These are phyloP conservation scores for Papilionanthe hybrid DNA, from an alignment of 116 monocot genomes.

Conservation along the genomic window DNA sequence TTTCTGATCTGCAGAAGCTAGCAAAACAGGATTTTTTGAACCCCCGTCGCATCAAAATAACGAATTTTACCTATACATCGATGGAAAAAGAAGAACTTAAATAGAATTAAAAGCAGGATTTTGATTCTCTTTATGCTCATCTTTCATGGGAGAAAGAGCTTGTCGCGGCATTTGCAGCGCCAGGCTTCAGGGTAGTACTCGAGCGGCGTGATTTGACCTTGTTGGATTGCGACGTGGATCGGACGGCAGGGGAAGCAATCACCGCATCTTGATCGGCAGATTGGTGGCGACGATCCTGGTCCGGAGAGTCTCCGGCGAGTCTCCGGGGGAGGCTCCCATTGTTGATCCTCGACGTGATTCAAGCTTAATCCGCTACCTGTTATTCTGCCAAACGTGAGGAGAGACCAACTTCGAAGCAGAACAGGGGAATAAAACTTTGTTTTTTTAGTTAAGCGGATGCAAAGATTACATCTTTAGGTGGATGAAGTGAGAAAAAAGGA, in stretches of 20 bases:
- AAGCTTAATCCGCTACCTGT: not conserved
- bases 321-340: constrained; percentile 7
- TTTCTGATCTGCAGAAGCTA: no score
- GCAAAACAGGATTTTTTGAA: no score
- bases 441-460: not conserved
- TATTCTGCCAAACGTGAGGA: not conserved
- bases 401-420: not conserved
- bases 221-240: constrained; percentile 28
- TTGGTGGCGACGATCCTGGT: constrained; percentile 28
- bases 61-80: no score
- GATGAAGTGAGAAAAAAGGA: not conserved
- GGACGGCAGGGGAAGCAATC: constrained; percentile 30
- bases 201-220: constrained; percentile 1
- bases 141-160: constrained; percentile 33
- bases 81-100: not conserved
- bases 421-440: not conserved
- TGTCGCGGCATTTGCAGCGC: constrained; percentile 43
- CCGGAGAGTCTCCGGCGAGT: constrained; percentile 8
- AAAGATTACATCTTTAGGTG: not conserved
- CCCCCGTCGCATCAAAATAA: not conserved
- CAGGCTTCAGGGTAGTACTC: constrained; percentile 46
- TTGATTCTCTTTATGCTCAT: not conserved
- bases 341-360: not conserved
- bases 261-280: constrained; percentile 27
- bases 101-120: not conserved